phyloP scores from a whole-genome alignment of 31 red algal genomes.

The Odonthalia washingtoniensis region DNA sequence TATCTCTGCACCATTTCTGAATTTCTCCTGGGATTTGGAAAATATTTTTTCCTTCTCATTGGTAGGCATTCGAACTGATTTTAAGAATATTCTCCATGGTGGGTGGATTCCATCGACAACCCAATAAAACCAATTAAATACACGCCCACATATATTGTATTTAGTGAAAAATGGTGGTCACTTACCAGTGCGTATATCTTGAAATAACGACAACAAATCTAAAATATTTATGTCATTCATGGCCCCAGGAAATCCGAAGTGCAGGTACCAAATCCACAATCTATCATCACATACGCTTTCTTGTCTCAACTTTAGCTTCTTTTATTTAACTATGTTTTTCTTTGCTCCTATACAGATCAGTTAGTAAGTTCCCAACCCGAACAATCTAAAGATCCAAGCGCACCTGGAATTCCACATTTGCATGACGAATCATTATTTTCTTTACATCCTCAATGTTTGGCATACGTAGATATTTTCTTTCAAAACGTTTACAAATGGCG shows the following conservation, averaged over 20 bases:
- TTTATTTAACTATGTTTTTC: conserved; percentile 3
- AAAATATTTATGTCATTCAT: no score
- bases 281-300: conserved; percentile 15
- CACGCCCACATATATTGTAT: background rate
- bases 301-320: background rate
- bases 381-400: conserved; percentile 31
- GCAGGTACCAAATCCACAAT: conserved; percentile 31
- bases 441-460: no score
- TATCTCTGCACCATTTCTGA: conserved; percentile 2
- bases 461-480: no score
- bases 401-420: background rate
- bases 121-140: conserved; percentile 36
- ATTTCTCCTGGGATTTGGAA: conserved; percentile 11
- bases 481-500: no score
- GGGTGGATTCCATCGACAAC: conserved; percentile 45
- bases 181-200: background rate
- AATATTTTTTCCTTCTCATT: conserved; percentile 33
- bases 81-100: conserved; percentile 11
- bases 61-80: background rate
- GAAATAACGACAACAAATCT: conserved; percentile 18
- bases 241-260: background rate
- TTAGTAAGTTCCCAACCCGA: conserved; percentile 3
- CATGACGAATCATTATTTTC: conserved; percentile 8
- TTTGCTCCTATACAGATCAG: background rate
- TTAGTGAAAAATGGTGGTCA: background rate